phyloP scores from a whole-genome alignment of 2,329 filamentous ascomycete species.

The Leptographium procerum region DNA sequence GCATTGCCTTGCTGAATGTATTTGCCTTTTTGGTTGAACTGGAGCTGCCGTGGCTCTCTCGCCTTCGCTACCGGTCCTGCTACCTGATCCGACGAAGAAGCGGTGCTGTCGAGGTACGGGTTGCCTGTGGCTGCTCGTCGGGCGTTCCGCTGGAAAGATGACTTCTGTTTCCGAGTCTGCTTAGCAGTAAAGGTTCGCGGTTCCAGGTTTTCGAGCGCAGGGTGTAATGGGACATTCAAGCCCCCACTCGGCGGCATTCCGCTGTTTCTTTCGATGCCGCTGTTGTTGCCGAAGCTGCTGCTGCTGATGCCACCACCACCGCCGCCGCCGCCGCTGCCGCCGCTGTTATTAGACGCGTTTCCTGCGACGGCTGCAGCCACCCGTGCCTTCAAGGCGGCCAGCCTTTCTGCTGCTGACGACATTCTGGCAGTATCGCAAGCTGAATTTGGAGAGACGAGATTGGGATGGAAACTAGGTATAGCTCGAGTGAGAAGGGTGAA shows the following conservation, averaged over 20 bases:
- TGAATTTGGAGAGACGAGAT: background rate
- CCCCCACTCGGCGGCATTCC: slow-evolving; percentile 37
- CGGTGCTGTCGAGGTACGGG: slow-evolving; percentile 69
- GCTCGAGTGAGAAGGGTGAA: background rate
- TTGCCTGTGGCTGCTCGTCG: slow-evolving; percentile 33
- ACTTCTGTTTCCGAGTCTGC: slow-evolving; percentile 22
- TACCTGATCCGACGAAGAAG: slow-evolving; percentile 48
- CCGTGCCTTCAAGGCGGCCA: slow-evolving; percentile 69
- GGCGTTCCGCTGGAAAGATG: slow-evolving; percentile 2
- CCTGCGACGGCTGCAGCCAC: slow-evolving; percentile 58
- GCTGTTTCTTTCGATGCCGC: slow-evolving; percentile 4
- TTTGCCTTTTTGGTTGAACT: slow-evolving; percentile 94
- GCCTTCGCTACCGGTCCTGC: slow-evolving; percentile 39
- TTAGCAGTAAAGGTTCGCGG: slow-evolving; percentile 30
- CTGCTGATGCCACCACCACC: slow-evolving; percentile 29
- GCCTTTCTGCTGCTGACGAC: slow-evolving; percentile 41
- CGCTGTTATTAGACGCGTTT: background rate
- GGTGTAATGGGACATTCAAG: slow-evolving; percentile 65
- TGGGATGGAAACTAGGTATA: background rate
- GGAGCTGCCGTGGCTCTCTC: slow-evolving; percentile 61
- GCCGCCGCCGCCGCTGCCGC: slow-evolving; percentile 17
- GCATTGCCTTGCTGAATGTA: slow-evolving; percentile 92
- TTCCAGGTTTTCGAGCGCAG: slow-evolving; percentile 52
- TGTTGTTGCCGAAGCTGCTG: slow-evolving; percentile 36
- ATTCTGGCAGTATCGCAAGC: background rate